Conservation (phyloP, 495 filamentous ascomycete species). For the Sporormia fimetaria region DNA sequence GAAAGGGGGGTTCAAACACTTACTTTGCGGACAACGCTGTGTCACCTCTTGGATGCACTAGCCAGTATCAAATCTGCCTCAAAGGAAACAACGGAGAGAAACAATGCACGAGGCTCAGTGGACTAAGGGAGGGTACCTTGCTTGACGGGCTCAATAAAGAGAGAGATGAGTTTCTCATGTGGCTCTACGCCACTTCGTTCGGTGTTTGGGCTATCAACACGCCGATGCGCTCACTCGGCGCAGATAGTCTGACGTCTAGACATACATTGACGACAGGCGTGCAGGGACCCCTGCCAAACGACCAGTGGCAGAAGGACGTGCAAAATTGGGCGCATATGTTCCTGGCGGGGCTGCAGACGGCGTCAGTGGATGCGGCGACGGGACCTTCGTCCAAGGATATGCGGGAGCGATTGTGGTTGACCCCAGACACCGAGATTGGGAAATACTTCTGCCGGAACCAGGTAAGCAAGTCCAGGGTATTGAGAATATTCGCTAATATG, state of each 20-base stretch:
- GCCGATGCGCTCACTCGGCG: constrained; percentile 3
- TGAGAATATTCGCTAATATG: not conserved
- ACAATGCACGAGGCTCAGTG: not conserved
- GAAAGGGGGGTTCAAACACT: not conserved
- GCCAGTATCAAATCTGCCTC: constrained; percentile 3
- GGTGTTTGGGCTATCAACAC: too few relatives aligned
- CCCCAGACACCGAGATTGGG: not conserved
- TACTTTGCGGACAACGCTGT: not conserved
- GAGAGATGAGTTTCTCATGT: not conserved
- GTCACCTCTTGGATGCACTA: not conserved
- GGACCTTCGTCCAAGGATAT: not conserved
- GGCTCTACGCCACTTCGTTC: not conserved
- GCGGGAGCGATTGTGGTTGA: not conserved
- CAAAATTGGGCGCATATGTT: not conserved
- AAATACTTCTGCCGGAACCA: constrained; percentile 4
- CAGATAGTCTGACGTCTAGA: not conserved
- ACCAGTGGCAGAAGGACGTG: constrained; percentile 9
- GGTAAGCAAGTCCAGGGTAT: not conserved
- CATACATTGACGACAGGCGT: not conserved
- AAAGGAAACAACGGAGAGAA: not conserved
- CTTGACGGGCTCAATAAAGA: not conserved
- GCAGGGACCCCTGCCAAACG: constrained; percentile 5
- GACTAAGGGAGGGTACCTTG: not conserved
- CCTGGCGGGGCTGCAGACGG: not conserved
- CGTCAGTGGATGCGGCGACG: not conserved